phyloP scores from a whole-genome alignment of 441 rosid genomes.

The Gossypium laxum region DNA sequence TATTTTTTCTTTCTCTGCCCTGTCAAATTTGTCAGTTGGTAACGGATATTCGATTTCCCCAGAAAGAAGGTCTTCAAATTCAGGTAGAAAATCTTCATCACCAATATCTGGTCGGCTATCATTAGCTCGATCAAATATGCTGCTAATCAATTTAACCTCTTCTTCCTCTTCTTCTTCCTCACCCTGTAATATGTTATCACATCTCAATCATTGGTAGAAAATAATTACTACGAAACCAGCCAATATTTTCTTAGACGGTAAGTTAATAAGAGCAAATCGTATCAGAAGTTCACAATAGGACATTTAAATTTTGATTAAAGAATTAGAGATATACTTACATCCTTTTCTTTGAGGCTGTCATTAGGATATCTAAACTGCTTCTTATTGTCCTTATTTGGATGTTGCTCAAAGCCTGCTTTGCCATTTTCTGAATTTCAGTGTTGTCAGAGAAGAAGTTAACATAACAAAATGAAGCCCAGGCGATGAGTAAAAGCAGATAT shows the following conservation, averaged over 20 bases:
- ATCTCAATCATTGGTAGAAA: background rate
- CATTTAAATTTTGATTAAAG: background rate
- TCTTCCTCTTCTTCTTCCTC: slow-evolving; percentile 71
- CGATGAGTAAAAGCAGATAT: background rate
- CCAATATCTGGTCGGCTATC: slow-evolving; percentile 33
- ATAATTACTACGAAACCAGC: slow-evolving; percentile 7
- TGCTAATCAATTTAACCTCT: slow-evolving; percentile 81
- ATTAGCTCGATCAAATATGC: slow-evolving; percentile 44
- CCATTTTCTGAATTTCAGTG: slow-evolving; percentile 36
- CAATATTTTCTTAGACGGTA: background rate
- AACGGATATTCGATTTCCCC: slow-evolving; percentile 71
- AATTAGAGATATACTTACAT: slow-evolving; percentile 35
- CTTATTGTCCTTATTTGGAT: slow-evolving; percentile 23
- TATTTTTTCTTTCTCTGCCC: slow-evolving; percentile 41
- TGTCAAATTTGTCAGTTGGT: slow-evolving; percentile 37
- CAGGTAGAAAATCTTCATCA: slow-evolving; percentile 57
- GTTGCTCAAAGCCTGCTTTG: slow-evolving; percentile 25
- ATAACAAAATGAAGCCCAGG: slow-evolving; percentile 9
- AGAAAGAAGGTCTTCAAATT: slow-evolving; percentile 65
- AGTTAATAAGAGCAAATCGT: background rate
- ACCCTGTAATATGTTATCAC: slow-evolving; percentile 30
- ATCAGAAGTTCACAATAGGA: background rate
- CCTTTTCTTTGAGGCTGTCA: slow-evolving; percentile 38
- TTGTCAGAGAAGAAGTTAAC: slow-evolving; percentile 12
- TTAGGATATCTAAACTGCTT: slow-evolving; percentile 34